phyloP scores from a whole-genome alignment of 331 rosid genomes.

The Rosa hybrid region DNA sequence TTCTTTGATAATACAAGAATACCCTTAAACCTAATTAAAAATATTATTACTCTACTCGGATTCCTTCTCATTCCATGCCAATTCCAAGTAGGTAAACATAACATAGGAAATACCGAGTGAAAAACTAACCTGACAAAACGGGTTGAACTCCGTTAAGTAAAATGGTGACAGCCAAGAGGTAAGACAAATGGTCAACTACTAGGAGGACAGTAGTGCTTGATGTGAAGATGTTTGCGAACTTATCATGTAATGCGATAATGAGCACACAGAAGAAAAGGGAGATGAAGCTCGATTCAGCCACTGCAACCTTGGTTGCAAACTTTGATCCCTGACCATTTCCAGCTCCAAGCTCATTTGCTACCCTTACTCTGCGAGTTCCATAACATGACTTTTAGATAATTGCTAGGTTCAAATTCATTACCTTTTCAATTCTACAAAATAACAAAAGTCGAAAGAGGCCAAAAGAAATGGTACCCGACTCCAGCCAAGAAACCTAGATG shows the following conservation, averaged over 20 bases:
- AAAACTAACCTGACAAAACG: slow-evolving; percentile 54
- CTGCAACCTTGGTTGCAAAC: slow-evolving; percentile 63
- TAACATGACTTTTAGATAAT: background rate
- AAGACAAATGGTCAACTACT: slow-evolving; percentile 47
- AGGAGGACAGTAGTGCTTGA: slow-evolving; percentile 40
- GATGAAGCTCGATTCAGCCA: slow-evolving; percentile 49
- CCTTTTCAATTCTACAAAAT: background rate
- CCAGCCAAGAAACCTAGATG: slow-evolving; percentile 77
- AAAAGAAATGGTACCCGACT: slow-evolving; percentile 43
- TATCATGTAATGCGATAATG: slow-evolving; percentile 40
- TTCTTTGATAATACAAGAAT: background rate
- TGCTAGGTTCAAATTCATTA: background rate
- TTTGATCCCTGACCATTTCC: slow-evolving; percentile 73
- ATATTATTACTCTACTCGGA: too few species aligned
- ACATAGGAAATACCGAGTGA: too few species aligned
- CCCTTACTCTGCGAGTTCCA: slow-evolving; percentile 53
- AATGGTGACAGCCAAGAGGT: slow-evolving; percentile 41
- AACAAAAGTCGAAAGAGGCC: background rate
- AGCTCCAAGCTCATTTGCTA: slow-evolving; percentile 74
- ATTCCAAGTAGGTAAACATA: too few species aligned
- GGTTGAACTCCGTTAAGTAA: slow-evolving; percentile 56
- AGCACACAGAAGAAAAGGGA: slow-evolving; percentile 46
- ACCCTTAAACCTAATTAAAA: too few species aligned
- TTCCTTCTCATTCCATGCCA: too few species aligned
- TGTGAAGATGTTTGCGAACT: slow-evolving; percentile 59